These are phyloP conservation scores for Odontarrhena argentea DNA, from an alignment of 345 rosid genomes.

Conservation along the genomic window DNA sequence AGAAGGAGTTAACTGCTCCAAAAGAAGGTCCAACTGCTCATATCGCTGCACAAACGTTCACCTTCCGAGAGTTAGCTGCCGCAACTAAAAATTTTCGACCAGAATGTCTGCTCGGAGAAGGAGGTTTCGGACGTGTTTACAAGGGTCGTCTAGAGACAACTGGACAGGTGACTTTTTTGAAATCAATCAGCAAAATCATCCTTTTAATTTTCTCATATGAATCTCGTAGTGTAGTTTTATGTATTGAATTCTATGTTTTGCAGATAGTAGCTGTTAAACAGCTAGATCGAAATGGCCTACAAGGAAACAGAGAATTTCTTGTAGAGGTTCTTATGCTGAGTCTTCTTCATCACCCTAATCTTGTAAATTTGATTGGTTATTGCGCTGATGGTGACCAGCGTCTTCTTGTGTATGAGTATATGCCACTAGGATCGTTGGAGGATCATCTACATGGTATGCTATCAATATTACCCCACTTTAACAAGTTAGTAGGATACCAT, in stretches of 20 bases:
- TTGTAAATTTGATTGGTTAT: conserved; percentile 93
- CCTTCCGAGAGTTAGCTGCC: conserved; percentile 85
- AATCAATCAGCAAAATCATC: background rate
- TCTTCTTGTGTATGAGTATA: conserved; percentile 92
- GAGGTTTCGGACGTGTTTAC: conserved; percentile 95
- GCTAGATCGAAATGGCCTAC: conserved; percentile 90
- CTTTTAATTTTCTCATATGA: background rate
- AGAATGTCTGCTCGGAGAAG: conserved; percentile 89
- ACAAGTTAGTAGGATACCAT: background rate
- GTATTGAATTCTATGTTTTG: conserved; percentile 24
- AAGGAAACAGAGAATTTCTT: conserved; percentile 97
- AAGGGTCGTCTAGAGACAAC: conserved; percentile 87
- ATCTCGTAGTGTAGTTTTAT: background rate
- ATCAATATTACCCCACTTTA: background rate
- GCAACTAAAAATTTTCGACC: conserved; percentile 82
- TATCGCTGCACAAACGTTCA: conserved; percentile 93
- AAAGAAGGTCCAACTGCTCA: conserved; percentile 72
- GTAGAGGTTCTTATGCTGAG: conserved; percentile 99
- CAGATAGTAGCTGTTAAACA: conserved; percentile 97
- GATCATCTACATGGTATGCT: conserved; percentile 93
- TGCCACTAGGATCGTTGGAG: conserved; percentile 94
- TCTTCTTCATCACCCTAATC: conserved; percentile 91
- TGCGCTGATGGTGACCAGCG: conserved; percentile 99
- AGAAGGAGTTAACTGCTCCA: conserved; percentile 67
- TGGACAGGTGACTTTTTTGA: conserved; percentile 64